A percentile compares a stretch with the other conserved stretches of the same genome.
Conservation (phyloP, 2,329 filamentous ascomycete genomes). For the Chaetomiaceae sp. region DNA sequence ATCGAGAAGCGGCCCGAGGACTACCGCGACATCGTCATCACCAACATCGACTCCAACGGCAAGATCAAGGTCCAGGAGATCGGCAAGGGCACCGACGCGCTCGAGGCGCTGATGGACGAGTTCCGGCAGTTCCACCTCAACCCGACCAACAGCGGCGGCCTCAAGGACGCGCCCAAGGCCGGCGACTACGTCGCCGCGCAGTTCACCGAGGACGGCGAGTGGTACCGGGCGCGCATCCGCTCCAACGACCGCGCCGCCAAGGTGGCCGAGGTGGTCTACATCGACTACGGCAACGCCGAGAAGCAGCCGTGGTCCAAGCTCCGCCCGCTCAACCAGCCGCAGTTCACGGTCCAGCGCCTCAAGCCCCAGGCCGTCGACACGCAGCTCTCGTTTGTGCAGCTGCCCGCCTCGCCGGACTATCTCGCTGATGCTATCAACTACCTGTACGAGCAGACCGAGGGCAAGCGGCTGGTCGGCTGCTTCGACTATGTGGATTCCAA, state of each 20-base stretch:
- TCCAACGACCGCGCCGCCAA: conserved; percentile 89
- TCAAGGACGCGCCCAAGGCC: conserved; percentile 76
- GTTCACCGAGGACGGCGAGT: conserved; percentile 84
- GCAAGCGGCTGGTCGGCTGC: conserved; percentile 77
- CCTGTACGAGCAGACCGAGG: conserved; percentile 69
- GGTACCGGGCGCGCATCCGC: conserved; percentile 89
- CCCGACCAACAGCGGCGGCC: conserved; percentile 69
- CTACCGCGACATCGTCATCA: conserved; percentile 91
- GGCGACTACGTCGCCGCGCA: conserved; percentile 88
- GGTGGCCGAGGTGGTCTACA: conserved; percentile 84
- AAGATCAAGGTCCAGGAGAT: conserved; percentile 89
- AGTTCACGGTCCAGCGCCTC: conserved; percentile 77
- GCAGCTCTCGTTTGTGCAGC: conserved; percentile 80
- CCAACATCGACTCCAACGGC: conserved; percentile 77
- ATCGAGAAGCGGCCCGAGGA: conserved; percentile 67
- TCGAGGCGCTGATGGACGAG: conserved; percentile 83
- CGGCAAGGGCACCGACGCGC: conserved; percentile 75
- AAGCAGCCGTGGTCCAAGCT: conserved; percentile 79
- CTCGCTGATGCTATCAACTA: conserved; percentile 73
- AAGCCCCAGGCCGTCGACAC: conserved; percentile 86
- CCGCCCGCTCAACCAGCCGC: conserved; percentile 70
- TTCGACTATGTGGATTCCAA: conserved; percentile 78
- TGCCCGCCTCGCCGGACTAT: conserved; percentile 79
- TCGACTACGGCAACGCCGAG: conserved; percentile 96
- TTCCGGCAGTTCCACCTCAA: conserved; percentile 90